phyloP scores from a whole-genome alignment of 441 rosid species.

The Pelargonium myrrhifolium region DNA sequence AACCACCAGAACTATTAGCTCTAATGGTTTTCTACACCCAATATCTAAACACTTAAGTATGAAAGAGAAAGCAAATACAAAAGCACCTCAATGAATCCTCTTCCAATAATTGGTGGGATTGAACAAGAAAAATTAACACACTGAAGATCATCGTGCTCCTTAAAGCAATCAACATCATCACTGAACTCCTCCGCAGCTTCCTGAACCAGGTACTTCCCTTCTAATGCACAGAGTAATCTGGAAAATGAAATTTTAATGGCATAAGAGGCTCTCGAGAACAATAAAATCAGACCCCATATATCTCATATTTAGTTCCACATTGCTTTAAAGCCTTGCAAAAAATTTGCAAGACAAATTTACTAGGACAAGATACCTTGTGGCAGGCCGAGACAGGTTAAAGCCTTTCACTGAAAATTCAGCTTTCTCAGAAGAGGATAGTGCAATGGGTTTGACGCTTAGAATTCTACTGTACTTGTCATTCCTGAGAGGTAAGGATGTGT shows the following conservation, averaged over 20 bases:
- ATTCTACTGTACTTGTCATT: constrained; percentile 50
- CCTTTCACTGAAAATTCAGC: constrained; percentile 70
- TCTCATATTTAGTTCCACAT: constrained; percentile 7
- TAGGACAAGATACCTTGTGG: constrained; percentile 45
- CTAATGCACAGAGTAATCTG: constrained; percentile 86
- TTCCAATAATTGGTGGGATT: constrained; percentile 51
- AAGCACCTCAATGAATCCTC: constrained; percentile 91
- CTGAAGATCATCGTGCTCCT: constrained; percentile 52
- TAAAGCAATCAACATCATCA: constrained; percentile 29
- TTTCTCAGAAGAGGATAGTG: constrained; percentile 48
- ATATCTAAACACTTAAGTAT: neutral
- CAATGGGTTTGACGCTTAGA: constrained; percentile 66
- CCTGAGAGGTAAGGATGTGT: constrained; percentile 53
- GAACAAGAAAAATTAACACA: constrained; percentile 56
- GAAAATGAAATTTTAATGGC: constrained; percentile 14
- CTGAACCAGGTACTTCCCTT: constrained; percentile 68
- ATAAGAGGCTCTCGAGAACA: constrained; percentile 8
- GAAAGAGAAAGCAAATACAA: constrained; percentile 16
- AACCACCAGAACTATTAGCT: neutral
- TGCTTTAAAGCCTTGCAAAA: neutral
- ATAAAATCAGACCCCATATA: constrained; percentile 8
- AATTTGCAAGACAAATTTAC: constrained; percentile 5
- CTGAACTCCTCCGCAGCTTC: constrained; percentile 37
- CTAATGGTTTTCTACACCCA: neutral
- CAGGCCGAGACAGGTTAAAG: constrained; percentile 52